Percentiles rank a stretch among this genome's conserved stretches.
Evolutionary conservation across 1,139 yeast species (phyloP).

Genomic region (Wickerhamomyces sp.): DNA sequence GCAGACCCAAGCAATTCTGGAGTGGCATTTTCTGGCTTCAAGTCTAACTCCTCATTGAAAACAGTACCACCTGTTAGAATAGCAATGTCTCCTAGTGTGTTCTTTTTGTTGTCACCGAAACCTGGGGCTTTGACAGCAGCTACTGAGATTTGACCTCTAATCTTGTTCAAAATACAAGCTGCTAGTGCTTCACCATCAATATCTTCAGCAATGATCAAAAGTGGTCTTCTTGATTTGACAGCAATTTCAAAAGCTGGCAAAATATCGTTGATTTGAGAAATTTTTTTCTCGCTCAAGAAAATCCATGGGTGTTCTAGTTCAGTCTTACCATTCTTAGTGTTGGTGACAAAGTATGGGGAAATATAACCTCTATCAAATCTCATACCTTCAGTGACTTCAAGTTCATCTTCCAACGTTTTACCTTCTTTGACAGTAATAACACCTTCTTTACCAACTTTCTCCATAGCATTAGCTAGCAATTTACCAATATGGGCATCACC

Average conservation of each 20-base stretch:
- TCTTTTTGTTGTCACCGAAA: conserved; percentile 98
- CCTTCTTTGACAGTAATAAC: conserved; percentile 98
- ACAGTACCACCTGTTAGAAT: conserved; percentile 97
- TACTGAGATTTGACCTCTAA: conserved; percentile 98
- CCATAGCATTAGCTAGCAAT: conserved; percentile 96
- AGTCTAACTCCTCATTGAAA: conserved; percentile 95
- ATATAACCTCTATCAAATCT: conserved; percentile 98
- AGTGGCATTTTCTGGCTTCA: conserved; percentile 96
- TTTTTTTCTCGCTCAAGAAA: conserved; percentile 89
- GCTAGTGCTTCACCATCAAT: conserved; percentile 98
- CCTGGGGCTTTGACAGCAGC: conserved; percentile 99
- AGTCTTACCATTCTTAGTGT: conserved; percentile 93
- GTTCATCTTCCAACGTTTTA: conserved; percentile 92
- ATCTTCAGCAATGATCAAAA: conserved; percentile 93
- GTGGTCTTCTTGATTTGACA: conserved; percentile 92
- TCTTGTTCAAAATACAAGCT: conserved; percentile 96
- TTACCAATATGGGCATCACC: conserved; percentile 95
- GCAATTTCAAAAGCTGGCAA: conserved; percentile 93
- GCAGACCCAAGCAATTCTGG: conserved; percentile 88
- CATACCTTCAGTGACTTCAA: conserved; percentile 99
- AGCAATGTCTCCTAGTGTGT: conserved; percentile 95
- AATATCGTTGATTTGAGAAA: conserved; percentile 87
- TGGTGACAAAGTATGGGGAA: conserved; percentile 96
- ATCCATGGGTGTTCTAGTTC: conserved; percentile 95
- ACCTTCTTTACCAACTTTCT: conserved; percentile 99